Evolutionary conservation across 2,329 filamentous ascomycete species (phyloP).

Genomic region (Paraconiothyrium sp.): DNA sequence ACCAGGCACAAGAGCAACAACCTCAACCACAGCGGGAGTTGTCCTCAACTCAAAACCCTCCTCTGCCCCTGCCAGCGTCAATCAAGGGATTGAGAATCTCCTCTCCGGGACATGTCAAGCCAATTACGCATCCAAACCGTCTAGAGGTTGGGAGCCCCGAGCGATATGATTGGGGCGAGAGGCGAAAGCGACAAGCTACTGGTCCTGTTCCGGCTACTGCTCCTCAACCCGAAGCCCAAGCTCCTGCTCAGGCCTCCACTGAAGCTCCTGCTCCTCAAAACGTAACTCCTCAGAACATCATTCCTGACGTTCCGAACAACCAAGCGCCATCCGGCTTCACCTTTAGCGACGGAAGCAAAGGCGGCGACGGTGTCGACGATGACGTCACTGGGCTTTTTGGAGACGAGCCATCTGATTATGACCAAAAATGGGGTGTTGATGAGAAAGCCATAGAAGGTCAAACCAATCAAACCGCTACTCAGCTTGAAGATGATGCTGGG

Average conservation of each 20-base stretch:
- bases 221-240: background rate
- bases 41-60: background rate
- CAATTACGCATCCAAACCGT: background rate
- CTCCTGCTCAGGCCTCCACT: background rate
- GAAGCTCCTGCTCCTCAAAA: background rate
- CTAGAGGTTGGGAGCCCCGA: background rate
- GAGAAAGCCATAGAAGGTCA: background rate
- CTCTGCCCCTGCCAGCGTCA: background rate
- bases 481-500: background rate
- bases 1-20: background rate
- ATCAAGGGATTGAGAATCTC: background rate
- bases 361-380: slow-evolving; percentile 17
- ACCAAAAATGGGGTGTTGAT: slow-evolving; percentile 14
- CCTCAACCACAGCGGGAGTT: background rate
- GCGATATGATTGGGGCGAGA: background rate
- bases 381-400: slow-evolving; percentile 20
- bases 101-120: background rate
- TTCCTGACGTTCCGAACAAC: background rate
- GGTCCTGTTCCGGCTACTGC: background rate
- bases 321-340: background rate
- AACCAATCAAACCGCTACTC: background rate
- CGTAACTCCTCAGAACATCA: background rate
- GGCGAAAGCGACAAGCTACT: background rate
- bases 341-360: slow-evolving; percentile 11
- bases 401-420: slow-evolving; percentile 19